Evolutionary conservation across 83 land plant genomes (phyloP).

Genomic region (Thuja plicata): DNA sequence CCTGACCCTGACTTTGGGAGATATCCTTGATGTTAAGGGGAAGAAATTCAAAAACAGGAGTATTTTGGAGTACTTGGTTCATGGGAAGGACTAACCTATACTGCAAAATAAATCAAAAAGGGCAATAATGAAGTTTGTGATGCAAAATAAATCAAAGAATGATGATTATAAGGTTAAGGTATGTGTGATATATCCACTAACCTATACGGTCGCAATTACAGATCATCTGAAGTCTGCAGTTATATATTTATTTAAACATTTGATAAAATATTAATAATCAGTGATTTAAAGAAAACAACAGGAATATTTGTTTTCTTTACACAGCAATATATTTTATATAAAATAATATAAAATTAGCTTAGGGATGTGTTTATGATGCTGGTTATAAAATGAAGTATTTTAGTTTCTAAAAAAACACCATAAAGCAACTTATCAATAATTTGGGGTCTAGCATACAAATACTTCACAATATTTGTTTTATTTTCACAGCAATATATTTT

Average conservation of each 20-base stretch:
- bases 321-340: neutral
- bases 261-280: neutral
- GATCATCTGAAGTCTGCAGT: neutral
- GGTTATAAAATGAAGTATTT: neutral
- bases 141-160: neutral
- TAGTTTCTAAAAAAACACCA: neutral
- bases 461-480: neutral
- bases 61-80: too few species aligned
- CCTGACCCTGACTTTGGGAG: too few species aligned
- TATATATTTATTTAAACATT: neutral
- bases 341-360: neutral
- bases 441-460: neutral
- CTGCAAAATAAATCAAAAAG: too few species aligned
- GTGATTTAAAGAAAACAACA: neutral
- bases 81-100: too few species aligned
- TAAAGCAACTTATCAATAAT: neutral
- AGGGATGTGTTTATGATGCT: neutral
- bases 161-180: neutral
- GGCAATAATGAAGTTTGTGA: too few species aligned
- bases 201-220: neutral
- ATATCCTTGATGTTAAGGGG: too few species aligned
- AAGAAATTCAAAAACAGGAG: too few species aligned
- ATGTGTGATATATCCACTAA: neutral
- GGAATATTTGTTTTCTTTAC: neutral
- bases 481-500: neutral